phyloP scores from a whole-genome alignment of 345 rosid genomes.

The Acer campestre region DNA sequence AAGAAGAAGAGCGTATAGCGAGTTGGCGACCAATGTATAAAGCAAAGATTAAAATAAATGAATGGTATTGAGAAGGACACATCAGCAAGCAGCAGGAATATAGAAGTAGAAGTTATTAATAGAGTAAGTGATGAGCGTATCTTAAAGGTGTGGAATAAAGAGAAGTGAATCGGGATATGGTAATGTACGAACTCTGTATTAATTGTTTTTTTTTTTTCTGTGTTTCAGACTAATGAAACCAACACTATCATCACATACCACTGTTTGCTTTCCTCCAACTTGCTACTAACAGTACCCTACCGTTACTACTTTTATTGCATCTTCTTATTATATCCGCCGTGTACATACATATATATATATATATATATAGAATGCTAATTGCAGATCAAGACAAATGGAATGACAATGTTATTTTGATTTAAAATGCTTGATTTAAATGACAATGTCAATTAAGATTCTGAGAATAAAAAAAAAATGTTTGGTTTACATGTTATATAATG shows the following conservation, averaged over 20 bases:
- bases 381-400: too few species aligned
- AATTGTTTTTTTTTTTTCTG: background rate
- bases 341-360: too few species aligned
- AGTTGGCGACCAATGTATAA: constrained; percentile 8
- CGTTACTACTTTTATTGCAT: constrained; percentile 2
- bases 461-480: too few species aligned
- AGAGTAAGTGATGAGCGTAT: background rate
- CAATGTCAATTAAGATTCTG: too few species aligned
- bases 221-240: background rate
- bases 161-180: constrained; percentile 25
- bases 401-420: too few species aligned
- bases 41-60: background rate
- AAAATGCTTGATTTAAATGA: too few species aligned
- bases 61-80: background rate
- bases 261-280: background rate
- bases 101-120: background rate
- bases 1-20: background rate
- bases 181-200: constrained; percentile 18
- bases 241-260: background rate
- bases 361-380: too few species aligned
- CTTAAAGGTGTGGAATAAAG: constrained; percentile 18
- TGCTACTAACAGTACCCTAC: background rate
- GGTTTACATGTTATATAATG: too few species aligned
- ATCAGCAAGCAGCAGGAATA: background rate
- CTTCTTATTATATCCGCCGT: too few species aligned